A percentile compares a stretch with the other conserved stretches of the same genome.
Conservation (phyloP, 2,329 filamentous ascomycete species). For the Lachnellula subtilissima region DNA sequence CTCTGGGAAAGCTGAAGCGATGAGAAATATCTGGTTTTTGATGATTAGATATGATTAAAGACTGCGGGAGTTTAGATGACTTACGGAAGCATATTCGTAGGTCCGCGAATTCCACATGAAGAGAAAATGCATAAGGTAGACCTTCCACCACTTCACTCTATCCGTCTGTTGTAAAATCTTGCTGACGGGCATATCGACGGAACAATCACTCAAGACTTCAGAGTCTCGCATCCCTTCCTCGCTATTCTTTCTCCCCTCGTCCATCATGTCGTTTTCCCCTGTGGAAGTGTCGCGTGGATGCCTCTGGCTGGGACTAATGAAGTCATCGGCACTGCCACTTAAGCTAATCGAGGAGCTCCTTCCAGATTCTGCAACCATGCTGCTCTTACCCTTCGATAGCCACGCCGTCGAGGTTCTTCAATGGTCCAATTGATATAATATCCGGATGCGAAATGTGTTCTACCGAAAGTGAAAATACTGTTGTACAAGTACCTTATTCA, state of each 20-base stretch:
- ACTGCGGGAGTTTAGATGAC: not conserved
- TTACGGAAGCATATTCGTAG: constrained; percentile 51
- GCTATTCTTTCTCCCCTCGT: not conserved
- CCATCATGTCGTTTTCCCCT: not conserved
- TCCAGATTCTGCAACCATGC: not conserved
- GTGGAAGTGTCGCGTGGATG: not conserved
- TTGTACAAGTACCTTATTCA: no score
- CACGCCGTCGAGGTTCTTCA: not conserved
- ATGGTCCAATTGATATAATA: not conserved
- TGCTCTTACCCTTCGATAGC: not conserved
- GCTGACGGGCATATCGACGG: not conserved
- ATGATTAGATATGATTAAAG: not conserved
- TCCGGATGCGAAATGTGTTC: no score
- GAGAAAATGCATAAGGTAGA: constrained; percentile 48
- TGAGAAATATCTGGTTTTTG: constrained; percentile 36
- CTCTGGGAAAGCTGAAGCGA: constrained; percentile 41
- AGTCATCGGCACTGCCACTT: not conserved
- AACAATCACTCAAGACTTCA: not conserved
- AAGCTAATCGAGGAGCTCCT: not conserved
- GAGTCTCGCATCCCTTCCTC: not conserved
- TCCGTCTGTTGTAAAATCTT: not conserved
- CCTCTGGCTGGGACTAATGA: not conserved
- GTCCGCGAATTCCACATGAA: constrained; percentile 52
- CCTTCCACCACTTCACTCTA: constrained; percentile 24
- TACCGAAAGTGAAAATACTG: no score